These are phyloP conservation scores for Colletotrichum tanaceti DNA, from an alignment of 2,329 filamentous ascomycete genomes.

Conservation along the genomic window DNA sequence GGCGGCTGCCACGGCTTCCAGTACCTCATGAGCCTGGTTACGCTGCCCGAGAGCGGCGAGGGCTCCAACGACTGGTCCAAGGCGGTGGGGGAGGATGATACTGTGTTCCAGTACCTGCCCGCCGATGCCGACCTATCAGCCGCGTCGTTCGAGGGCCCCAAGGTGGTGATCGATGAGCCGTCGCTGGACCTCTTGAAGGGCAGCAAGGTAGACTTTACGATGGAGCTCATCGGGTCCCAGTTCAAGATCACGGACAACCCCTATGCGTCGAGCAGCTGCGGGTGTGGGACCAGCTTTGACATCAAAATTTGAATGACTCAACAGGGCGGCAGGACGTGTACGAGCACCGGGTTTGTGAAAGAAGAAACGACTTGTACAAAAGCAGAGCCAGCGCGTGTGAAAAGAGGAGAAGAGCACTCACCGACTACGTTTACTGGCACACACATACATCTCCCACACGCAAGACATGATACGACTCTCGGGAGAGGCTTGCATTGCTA, in stretches of 20 bases:
- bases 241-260: constrained; percentile 98
- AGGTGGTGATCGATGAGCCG: constrained; percentile 87
- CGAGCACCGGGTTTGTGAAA: no score
- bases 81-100: constrained; percentile 78
- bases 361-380: not conserved
- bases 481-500: constrained; percentile 39
- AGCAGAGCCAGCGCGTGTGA: no score
- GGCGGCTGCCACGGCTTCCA: constrained; percentile 99
- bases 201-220: constrained; percentile 96
- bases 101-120: constrained; percentile 79
- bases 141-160: constrained; percentile 62
- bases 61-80: constrained; percentile 50
- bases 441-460: not conserved
- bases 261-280: constrained; percentile 90
- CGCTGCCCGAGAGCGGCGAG: constrained; percentile 57
- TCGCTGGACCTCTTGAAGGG: constrained; percentile 90
- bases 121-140: constrained; percentile 54
- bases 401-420: not conserved
- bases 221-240: constrained; percentile 88
- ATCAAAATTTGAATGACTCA: constrained; percentile 70
- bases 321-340: not conserved
- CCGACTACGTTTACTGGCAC: no score
- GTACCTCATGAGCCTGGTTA: constrained; percentile 90
- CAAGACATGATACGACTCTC: constrained; percentile 21
- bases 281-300: constrained; percentile 97